Evolutionary conservation across 2,329 filamentous ascomycete species (phyloP), one percentile per base, ranked within the genome.

Genomic region (Aspergillus aculeatinus): DNA sequence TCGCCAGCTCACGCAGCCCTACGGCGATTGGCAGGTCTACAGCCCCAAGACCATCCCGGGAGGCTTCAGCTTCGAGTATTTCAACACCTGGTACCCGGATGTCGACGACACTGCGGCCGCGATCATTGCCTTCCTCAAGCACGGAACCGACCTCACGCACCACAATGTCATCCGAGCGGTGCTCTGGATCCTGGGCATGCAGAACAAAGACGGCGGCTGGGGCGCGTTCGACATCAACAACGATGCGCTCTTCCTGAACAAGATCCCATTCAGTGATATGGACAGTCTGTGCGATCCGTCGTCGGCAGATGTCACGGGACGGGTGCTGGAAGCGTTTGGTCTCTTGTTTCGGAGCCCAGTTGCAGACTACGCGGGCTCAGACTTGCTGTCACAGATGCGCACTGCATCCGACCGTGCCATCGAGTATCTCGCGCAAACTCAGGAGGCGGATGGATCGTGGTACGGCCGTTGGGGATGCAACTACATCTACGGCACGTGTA

Each of bases 191-290:
- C 55, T 71, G 1, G 72, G 72, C 2, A 73, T 77, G 73, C 73
- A 77, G 48, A 73, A 72, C 58, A 25, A 29, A 4, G 74, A 76
- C 53, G 74, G 74, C 31, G 74, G 75, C 1, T 77, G 72, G 73
- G 73, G 58, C 2, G 72, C 71, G 2, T 77, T 77, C 48, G 75
- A 77, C 51, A 31, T 57, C 6, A 64, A 73, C 7, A 76, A 76
- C 52, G 62, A 76, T 59, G 64, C 68, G 19, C 57, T 69, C 2
- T 76, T 66, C 35, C 63, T 77, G 14, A 73, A 77, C 53, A 68
- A 69, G 35, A 71, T 75, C 42, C 74, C 74, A 2, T 77, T 78
- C 56, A 70, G 67, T 33, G 73, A 78, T 57, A 74, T 74, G 67
- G 60, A 72, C 14, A 63, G 61, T 16, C 63, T 78, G 6, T 75